Base-by-base conservation (phyloP, 148 eudicot genomes). In the Hydrangea macrophylla region DNA sequence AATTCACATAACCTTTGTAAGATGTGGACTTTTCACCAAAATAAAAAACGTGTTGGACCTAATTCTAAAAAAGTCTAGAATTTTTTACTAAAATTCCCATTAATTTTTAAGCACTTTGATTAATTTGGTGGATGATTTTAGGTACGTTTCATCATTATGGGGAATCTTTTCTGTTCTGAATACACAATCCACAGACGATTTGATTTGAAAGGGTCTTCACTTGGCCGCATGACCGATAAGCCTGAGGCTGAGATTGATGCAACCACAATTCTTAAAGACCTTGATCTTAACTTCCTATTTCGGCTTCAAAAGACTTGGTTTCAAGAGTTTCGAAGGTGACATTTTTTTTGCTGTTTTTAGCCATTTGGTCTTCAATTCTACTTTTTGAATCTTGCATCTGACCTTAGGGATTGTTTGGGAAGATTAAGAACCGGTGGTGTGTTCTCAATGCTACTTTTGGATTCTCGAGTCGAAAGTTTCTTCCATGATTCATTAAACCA, bases 71-170 rank as follows among this genome's bases (percentile, higher is more conserved):
- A n/a, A n/a, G n/a, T n/a, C n/a, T n/a, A n/a, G n/a, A n/a, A n/a
- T n/a, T n/a, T n/a, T n/a, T n/a, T n/a, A n/a, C n/a, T n/a, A n/a
- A n/a, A n/a, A n/a, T n/a, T n/a, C n/a, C n/a, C n/a, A n/a, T 33
- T 51, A 44, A 22, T 3, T 8, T 26, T 28, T 62, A 27, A 61
- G 27, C 30, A 64, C 65, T 51, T 64, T 28, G 60, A 58, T 70
- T 4, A 0, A 11, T 22, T 15, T 45, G 53, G 53, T 5, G n/a
- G 20, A 28, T 11, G 53, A 31, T 62, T 74, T 53, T 72, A 95
- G 99, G 97, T 91, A 42, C 83, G 99, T 18, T 94, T 94, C 77
- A 84, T 94, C 60, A 89, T 94, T 76, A 94, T 94, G 90, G 99
- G 99, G 62, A 94, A 95, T 73, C 79, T 95, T 30, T 84, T 95